phyloP scores from a whole-genome alignment of 768 basidiomycete species.

The Kwoniella europaea region DNA sequence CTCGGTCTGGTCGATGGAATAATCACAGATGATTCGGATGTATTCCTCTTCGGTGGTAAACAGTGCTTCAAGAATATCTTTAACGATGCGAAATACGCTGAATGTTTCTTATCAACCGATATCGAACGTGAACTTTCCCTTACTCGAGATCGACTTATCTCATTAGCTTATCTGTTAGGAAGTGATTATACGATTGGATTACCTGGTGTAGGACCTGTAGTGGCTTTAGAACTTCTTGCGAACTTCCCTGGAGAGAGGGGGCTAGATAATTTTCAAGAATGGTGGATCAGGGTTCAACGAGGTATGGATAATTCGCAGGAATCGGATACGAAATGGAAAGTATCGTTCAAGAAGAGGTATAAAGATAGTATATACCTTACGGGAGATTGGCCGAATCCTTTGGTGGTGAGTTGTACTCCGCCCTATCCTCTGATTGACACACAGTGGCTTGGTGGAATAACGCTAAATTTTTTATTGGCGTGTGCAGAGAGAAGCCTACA shows the following conservation, averaged over 20 bases:
- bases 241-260: slow-evolving; percentile 89
- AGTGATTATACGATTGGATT: slow-evolving; percentile 96
- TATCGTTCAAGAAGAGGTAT: slow-evolving; percentile 84
- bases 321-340: slow-evolving; percentile 75
- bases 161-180: slow-evolving; percentile 89
- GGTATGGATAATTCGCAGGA: slow-evolving; percentile 82
- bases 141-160: slow-evolving; percentile 80
- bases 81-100: slow-evolving; percentile 97
- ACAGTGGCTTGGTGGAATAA: not conserved
- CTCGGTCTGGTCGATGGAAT: slow-evolving; percentile 92
- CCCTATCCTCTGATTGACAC: too few relatives aligned
- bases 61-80: slow-evolving; percentile 99
- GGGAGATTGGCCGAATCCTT: slow-evolving; percentile 87
- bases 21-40: slow-evolving; percentile 98
- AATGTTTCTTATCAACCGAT: slow-evolving; percentile 86
- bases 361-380: slow-evolving; percentile 78
- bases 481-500: slow-evolving; percentile 83
- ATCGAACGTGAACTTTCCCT: slow-evolving; percentile 84
- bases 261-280: slow-evolving; percentile 82
- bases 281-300: slow-evolving; percentile 92
- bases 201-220: slow-evolving; percentile 89
- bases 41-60: slow-evolving; percentile 93
- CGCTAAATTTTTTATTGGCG: slow-evolving; percentile 11
- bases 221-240: slow-evolving; percentile 91
- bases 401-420: slow-evolving; percentile 68